Evolutionary conservation across 306 rosid species (phyloP).

Genomic region (Lathyrus aphaca): DNA sequence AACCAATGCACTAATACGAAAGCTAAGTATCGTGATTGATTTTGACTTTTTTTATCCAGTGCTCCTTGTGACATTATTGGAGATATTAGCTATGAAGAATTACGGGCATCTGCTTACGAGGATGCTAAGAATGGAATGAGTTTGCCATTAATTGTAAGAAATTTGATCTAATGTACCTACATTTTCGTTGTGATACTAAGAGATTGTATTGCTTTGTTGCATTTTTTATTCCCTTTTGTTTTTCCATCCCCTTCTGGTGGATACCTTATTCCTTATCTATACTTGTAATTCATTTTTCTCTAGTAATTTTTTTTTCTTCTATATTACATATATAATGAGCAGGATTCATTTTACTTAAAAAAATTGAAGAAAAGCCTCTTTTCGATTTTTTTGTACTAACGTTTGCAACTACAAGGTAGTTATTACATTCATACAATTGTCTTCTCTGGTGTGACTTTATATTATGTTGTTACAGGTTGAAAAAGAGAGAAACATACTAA

Average conservation of each 20-base stretch:
- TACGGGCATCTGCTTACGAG: slow-evolving; percentile 82
- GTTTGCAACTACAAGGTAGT: slow-evolving; percentile 16
- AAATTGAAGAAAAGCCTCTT: slow-evolving; percentile 6
- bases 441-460: slow-evolving; percentile 33
- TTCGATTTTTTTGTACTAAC: not conserved
- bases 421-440: slow-evolving; percentile 27
- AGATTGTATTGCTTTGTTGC: slow-evolving; percentile 21
- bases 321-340: too few relatives aligned
- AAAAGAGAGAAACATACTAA: slow-evolving; percentile 78
- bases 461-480: slow-evolving; percentile 68
- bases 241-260: not conserved
- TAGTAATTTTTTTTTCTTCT: not conserved
- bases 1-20: slow-evolving; percentile 21
- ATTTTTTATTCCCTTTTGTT: slow-evolving; percentile 8
- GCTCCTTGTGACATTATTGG: slow-evolving; percentile 84
- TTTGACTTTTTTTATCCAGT: slow-evolving; percentile 54
- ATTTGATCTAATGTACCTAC: slow-evolving; percentile 20
- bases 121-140: slow-evolving; percentile 74
- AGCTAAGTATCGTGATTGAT: slow-evolving; percentile 8
- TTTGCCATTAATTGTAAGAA: slow-evolving; percentile 78
- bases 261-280: slow-evolving; percentile 6
- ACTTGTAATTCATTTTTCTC: slow-evolving; percentile 23
- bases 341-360: too few relatives aligned
- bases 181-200: slow-evolving; percentile 16
- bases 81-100: slow-evolving; percentile 88